Evolutionary conservation across 345 rosid genomes (phyloP).

Genomic region (Salix caprea): DNA sequence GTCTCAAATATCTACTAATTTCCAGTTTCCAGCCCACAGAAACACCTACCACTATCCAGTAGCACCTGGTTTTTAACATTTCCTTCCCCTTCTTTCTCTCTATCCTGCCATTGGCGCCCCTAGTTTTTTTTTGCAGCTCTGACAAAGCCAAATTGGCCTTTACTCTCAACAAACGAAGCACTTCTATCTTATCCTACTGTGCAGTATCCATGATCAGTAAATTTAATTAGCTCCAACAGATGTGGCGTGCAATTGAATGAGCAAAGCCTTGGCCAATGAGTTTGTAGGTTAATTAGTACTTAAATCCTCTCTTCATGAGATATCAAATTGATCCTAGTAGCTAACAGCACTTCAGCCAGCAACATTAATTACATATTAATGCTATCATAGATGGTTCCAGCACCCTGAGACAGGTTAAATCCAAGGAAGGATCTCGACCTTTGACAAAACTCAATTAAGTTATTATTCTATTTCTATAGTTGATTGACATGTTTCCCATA

Average conservation of each 20-base stretch:
- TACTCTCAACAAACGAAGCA: not conserved
- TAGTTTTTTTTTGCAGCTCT: slow-evolving; percentile 6
- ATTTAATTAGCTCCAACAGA: not conserved
- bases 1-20: not conserved
- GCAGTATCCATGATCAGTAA: not conserved
- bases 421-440: not conserved
- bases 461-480: too few relatives aligned
- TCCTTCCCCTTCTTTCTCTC: not conserved
- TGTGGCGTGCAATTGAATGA: not conserved
- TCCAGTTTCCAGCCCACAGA: slow-evolving; percentile 27
- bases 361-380: not conserved
- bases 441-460: too few relatives aligned
- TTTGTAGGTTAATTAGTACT: too few relatives aligned
- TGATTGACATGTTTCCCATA: too few relatives aligned
- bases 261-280: not conserved
- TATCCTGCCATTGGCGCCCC: slow-evolving; percentile 6
- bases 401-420: not conserved
- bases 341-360: too few relatives aligned
- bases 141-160: slow-evolving; percentile 3
- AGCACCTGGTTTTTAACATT: slow-evolving; percentile 32
- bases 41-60: not conserved
- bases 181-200: not conserved
- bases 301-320: too few relatives aligned
- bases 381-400: not conserved
- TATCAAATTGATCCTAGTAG: not conserved